A percentile compares a stretch with the other conserved stretches of the same genome.
Conservation (phyloP, 2,329 filamentous ascomycete species). For the Cladophialophora bantiana region DNA sequence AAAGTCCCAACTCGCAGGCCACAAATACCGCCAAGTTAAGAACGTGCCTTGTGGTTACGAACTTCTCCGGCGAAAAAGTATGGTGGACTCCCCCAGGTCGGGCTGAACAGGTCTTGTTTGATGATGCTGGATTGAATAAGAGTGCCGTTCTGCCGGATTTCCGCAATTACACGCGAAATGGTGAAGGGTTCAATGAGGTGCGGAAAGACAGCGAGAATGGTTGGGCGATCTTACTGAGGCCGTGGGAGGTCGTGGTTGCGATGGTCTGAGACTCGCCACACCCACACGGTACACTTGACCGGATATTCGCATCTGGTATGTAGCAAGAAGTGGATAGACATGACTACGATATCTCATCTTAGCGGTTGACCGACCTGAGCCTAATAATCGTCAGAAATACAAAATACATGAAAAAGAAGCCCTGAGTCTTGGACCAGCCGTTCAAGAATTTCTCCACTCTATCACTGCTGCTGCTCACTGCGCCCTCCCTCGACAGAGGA, state of each 20-base stretch:
- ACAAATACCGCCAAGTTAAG: neutral
- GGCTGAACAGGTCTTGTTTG: constrained; percentile 23
- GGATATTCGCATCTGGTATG: too few species aligned
- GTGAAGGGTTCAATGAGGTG: constrained; percentile 17
- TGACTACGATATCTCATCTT: too few species aligned
- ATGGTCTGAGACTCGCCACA: neutral
- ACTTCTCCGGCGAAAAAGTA: constrained; percentile 30
- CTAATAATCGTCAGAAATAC: too few species aligned
- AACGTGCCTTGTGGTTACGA: constrained; percentile 34
- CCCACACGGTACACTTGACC: too few species aligned
- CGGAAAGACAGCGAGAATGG: constrained; percentile 17
- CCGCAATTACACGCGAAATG: constrained; percentile 34
- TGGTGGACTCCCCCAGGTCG: constrained; percentile 32
- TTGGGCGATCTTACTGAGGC: constrained; percentile 11
- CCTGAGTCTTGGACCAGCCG: too few species aligned
- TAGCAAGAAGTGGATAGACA: too few species aligned
- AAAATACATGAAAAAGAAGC: too few species aligned
- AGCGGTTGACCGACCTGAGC: too few species aligned
- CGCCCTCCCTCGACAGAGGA: too few species aligned
- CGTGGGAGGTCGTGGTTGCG: constrained; percentile 21
- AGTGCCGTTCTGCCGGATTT: constrained; percentile 29
- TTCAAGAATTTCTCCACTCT: too few species aligned
- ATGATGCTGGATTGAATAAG: constrained; percentile 18
- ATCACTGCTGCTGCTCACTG: too few species aligned
- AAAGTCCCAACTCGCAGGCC: neutral